Base-by-base conservation (phyloP, 2,329 filamentous ascomycete genomes). In the Penicillium sp. region DNA sequence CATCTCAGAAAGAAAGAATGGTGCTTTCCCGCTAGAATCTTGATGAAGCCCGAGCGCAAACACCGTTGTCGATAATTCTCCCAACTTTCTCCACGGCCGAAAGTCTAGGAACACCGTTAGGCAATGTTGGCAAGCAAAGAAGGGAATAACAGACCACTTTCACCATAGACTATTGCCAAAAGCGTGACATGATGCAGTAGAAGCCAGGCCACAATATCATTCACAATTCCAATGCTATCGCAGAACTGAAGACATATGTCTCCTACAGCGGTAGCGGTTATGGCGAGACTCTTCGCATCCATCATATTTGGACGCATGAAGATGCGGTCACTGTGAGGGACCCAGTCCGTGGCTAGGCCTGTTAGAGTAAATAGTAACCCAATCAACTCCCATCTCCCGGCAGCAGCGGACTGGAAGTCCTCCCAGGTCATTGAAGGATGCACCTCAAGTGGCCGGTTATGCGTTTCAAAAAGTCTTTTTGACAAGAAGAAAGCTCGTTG, bases 61-160 rank as follows among this genome's bases (percentile, higher is more conserved):
- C 1, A 79, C 60, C 0, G 76, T 76, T 21, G 72, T 75, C 2
- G 74, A 70, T 2, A 80, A 68, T 48, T 81, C 78, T 16, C 77
- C 78, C 5, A 80, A 63, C 43, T 71, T 74, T 33, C 75, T 69
- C 78, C 78, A 81, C 0, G 76, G 74, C 23, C 72, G 68, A 44
- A 76, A 78, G 56, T 77, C 78, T 78, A 50, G 4, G 29, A 11
- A 11, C 3, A 25, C 36, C 10, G 33, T 57, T 40, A 43, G 31
- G 5, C 10, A 13, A 33, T 13, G 8, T 34, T 27, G 16, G 23
- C 11, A 38, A 19, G 11, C 19, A 34, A 49, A 13, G 31, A 53
- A 19, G 2, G 38, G 25, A 15, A 21, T 4, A 39, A 57, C 59
- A 57, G 45, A 68, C 58, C 55, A 40, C 60, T 49, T 45, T 69